These are phyloP conservation scores for Gossypium armourianum DNA, from an alignment of 441 rosid species.

Conservation along the genomic window DNA sequence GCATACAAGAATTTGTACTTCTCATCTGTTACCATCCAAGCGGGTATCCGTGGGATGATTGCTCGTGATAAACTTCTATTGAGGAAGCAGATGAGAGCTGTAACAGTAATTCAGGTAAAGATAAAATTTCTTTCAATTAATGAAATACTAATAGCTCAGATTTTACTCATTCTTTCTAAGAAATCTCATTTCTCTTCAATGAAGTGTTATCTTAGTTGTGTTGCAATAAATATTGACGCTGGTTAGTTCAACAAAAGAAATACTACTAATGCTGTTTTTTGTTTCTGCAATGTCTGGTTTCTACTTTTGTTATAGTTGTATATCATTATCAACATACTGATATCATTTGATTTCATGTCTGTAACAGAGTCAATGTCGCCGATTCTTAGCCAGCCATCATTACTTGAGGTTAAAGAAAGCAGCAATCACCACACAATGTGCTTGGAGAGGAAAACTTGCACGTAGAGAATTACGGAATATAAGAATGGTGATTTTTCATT, in stretches of 20 bases:
- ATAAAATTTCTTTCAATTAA: constrained; percentile 4
- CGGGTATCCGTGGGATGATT: constrained; percentile 63
- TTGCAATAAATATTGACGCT: background rate
- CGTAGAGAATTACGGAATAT: constrained; percentile 57
- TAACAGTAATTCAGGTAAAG: constrained; percentile 61
- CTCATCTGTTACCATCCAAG: constrained; percentile 58
- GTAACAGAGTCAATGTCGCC: constrained; percentile 57
- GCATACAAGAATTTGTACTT: constrained; percentile 34
- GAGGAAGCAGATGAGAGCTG: constrained; percentile 51
- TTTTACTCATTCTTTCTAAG: background rate
- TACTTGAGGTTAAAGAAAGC: constrained; percentile 50
- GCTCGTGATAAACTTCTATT: constrained; percentile 42
- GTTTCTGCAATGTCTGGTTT: background rate
- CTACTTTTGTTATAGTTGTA: background rate
- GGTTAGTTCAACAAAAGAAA: constrained; percentile 4
- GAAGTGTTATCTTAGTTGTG: background rate
- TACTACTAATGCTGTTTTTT: constrained; percentile 9
- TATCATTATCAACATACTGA: background rate
- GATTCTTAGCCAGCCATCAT: constrained; percentile 33
- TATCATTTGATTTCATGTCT: constrained; percentile 14
- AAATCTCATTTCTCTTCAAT: background rate
- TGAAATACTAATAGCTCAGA: constrained; percentile 6
- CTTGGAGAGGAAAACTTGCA: constrained; percentile 67
- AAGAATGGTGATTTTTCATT: constrained; percentile 45
- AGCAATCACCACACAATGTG: constrained; percentile 55